Percentiles rank a stretch among this genome's conserved stretches.
Evolutionary conservation across 2,329 filamentous ascomycete genomes (phyloP).

Genomic region (Beauveria rudraprayagi): DNA sequence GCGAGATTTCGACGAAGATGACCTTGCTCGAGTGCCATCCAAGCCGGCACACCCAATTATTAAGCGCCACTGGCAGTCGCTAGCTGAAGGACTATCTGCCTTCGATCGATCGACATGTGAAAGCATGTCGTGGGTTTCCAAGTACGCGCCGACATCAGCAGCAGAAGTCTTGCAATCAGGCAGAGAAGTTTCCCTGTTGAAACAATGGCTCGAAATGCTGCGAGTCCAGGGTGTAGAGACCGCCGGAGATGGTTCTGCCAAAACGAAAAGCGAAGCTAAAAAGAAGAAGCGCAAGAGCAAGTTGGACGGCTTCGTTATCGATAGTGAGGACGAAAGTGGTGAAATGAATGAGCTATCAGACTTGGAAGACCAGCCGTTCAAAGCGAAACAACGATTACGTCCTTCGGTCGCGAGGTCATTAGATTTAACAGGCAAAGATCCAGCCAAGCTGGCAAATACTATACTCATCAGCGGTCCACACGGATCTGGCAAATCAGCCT

Average conservation of each 20-base stretch:
- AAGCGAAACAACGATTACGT: conserved; percentile 21
- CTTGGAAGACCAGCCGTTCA: conserved; percentile 23
- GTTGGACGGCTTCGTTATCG: conserved; percentile 71
- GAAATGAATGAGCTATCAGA: conserved; percentile 63
- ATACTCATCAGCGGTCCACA: conserved; percentile 84
- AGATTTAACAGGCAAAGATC: conserved; percentile 27
- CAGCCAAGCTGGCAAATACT: conserved; percentile 56
- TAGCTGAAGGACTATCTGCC: conserved; percentile 59
- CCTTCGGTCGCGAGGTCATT: conserved; percentile 47
- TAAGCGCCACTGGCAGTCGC: conserved; percentile 46
- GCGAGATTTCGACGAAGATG: conserved; percentile 26
- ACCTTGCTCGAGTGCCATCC: conserved; percentile 20
- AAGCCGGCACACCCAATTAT: conserved; percentile 49
- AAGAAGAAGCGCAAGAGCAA: conserved; percentile 67
- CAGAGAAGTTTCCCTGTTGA: conserved; percentile 60
- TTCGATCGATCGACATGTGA: conserved; percentile 79
- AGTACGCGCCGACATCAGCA: conserved; percentile 68
- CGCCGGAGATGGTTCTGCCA: conserved; percentile 31
- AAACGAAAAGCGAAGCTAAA: conserved; percentile 27
- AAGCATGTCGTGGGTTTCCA: conserved; percentile 64
- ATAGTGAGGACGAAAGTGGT: conserved; percentile 65
- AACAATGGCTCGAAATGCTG: conserved; percentile 72
- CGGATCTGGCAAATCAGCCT: conserved; percentile 88
- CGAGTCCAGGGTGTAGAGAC: conserved; percentile 70
- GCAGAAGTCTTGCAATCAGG: conserved; percentile 68